Percentiles rank a stretch among this genome's conserved stretches.
Conservation (phyloP, 768 basidiomycete genomes). For the Asterophora lycoperdoides region DNA sequence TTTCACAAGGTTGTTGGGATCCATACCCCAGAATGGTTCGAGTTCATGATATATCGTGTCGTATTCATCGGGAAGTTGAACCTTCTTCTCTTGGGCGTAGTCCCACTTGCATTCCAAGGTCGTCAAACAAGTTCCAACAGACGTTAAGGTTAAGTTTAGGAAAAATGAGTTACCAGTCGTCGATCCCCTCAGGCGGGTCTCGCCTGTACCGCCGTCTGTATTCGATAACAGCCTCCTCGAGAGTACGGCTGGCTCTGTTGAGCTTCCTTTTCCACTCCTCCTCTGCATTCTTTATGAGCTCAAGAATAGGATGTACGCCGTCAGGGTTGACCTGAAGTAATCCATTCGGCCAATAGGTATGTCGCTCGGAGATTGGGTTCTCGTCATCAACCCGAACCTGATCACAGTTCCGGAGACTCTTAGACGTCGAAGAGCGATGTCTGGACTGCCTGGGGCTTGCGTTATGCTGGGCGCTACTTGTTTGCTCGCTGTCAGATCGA, state of each 20-base stretch:
- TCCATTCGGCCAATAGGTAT: constrained; percentile 19
- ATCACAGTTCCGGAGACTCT: neutral
- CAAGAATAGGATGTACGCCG: constrained; percentile 59
- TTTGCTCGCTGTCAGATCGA: neutral
- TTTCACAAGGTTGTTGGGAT: constrained; percentile 35
- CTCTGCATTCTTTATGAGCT: constrained; percentile 64
- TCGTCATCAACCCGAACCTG: constrained; percentile 8
- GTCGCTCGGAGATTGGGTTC: constrained; percentile 13
- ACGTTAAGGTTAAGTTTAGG: neutral
- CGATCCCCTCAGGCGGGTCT: constrained; percentile 72
- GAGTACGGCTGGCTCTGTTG: constrained; percentile 59
- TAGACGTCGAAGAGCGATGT: neutral
- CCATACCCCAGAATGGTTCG: constrained; percentile 77
- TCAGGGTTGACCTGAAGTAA: constrained; percentile 24
- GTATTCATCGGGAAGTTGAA: constrained; percentile 85
- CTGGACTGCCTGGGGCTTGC: neutral
- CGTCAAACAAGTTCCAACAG: neutral
- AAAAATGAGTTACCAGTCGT: constrained; percentile 55
- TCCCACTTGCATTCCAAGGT: constrained; percentile 35
- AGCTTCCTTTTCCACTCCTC: constrained; percentile 50
- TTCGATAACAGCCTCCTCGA: constrained; percentile 61
- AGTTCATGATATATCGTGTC: constrained; percentile 71
- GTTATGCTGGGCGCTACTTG: neutral
- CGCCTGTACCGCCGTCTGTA: constrained; percentile 63
- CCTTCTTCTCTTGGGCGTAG: constrained; percentile 61